Conservation (phyloP, 1,139 yeast genomes). For the Candida albicans region DNA sequence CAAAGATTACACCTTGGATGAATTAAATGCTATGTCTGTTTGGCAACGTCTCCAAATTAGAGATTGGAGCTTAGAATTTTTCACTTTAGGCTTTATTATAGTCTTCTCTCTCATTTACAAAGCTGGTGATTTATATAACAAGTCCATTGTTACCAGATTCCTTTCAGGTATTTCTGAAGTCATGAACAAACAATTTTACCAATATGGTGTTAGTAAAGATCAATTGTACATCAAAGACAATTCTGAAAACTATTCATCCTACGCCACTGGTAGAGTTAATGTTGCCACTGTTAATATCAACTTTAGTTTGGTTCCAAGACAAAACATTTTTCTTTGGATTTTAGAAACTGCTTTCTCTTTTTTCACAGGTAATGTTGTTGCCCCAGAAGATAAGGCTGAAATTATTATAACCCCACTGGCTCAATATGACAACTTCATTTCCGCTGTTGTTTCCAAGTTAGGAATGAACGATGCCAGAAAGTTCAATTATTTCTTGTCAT, state of each 20-base stretch:
- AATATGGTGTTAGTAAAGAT: constrained; percentile 67
- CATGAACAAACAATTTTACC: constrained; percentile 69
- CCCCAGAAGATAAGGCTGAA: constrained; percentile 63
- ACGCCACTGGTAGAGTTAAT: constrained; percentile 87
- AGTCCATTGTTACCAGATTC: constrained; percentile 50
- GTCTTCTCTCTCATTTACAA: constrained; percentile 48
- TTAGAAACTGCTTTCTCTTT: constrained; percentile 58
- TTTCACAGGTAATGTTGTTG: constrained; percentile 47
- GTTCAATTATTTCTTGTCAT: constrained; percentile 75
- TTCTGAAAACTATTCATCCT: constrained; percentile 68
- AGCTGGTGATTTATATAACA: constrained; percentile 62
- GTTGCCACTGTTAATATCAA: constrained; percentile 62
- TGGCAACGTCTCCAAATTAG: constrained; percentile 51
- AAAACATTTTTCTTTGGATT: constrained; percentile 66
- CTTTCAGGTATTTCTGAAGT: constrained; percentile 44
- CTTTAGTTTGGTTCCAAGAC: constrained; percentile 74
- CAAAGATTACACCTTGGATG: constrained; percentile 43
- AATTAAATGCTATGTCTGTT: constrained; percentile 50
- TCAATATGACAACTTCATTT: constrained; percentile 66
- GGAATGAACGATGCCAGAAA: constrained; percentile 78
- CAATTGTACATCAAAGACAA: constrained; percentile 63
- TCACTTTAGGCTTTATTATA: constrained; percentile 52
- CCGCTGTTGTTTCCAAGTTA: constrained; percentile 82
- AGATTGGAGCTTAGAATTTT: constrained; percentile 75
- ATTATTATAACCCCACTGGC: constrained; percentile 62